These are phyloP conservation scores for Glomus cerebriforme DNA, from an alignment of 192 early-diverging fungal genomes.

Conservation along the genomic window DNA sequence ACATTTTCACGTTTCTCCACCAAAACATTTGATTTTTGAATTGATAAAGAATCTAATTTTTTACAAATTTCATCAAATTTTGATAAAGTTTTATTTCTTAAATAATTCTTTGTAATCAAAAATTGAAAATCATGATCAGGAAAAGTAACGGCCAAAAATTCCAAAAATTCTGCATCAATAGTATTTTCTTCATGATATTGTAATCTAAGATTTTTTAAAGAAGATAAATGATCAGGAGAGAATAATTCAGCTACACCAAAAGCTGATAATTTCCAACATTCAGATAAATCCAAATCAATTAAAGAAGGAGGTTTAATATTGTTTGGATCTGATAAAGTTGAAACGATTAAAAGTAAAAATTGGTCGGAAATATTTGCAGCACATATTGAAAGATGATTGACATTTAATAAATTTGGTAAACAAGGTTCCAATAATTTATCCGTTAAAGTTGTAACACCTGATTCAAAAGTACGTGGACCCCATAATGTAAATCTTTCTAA, in stretches of 20 bases:
- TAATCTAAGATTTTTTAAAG: background rate
- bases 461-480: background rate
- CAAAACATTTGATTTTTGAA: background rate
- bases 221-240: background rate
- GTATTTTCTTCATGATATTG: background rate
- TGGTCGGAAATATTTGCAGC: background rate
- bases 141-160: background rate
- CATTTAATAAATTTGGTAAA: background rate
- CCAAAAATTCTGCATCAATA: constrained; percentile 6
- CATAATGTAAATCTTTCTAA: background rate
- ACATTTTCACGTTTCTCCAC: background rate
- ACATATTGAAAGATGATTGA: background rate
- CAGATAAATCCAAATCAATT: constrained; percentile 6
- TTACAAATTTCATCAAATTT: background rate
- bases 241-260: constrained; percentile 25
- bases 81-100: background rate
- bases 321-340: background rate
- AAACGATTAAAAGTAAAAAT: background rate
- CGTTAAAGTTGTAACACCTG: background rate
- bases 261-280: background rate
- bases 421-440: background rate
- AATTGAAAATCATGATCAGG: background rate
- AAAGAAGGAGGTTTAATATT: background rate
- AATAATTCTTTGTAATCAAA: background rate
- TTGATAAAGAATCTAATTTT: background rate